A percentile compares a stretch with the other conserved stretches of the same genome.
These are phyloP conservation scores for Hibiscus tridactylites DNA, from an alignment of 345 rosid genomes.

Conservation along the genomic window DNA sequence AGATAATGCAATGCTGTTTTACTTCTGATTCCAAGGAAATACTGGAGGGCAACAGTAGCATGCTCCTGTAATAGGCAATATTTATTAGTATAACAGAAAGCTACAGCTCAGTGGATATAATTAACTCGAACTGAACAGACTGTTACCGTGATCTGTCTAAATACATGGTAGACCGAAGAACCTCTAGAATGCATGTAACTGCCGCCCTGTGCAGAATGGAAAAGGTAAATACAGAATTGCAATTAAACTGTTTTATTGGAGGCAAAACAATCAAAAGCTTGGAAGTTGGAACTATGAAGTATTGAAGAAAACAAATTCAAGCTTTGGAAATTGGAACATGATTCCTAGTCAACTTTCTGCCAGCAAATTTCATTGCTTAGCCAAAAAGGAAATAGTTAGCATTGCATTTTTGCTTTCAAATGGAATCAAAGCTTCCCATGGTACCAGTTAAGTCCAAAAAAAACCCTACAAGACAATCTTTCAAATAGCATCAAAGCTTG, in stretches of 20 bases:
- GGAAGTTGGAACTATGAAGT: background rate
- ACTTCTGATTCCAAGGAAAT: slow-evolving; percentile 50
- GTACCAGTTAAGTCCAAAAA: no score
- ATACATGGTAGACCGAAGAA: slow-evolving; percentile 57
- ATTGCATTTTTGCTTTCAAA: no score
- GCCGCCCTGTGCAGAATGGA: background rate
- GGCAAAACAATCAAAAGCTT: background rate
- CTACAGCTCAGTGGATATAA: background rate
- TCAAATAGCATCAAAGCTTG: no score
- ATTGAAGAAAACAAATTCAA: background rate
- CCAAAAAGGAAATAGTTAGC: no score
- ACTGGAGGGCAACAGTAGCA: slow-evolving; percentile 67
- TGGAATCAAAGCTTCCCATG: no score
- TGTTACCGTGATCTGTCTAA: slow-evolving; percentile 62
- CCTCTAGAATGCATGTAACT: slow-evolving; percentile 72
- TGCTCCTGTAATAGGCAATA: slow-evolving; percentile 48
- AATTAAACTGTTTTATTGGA: background rate
- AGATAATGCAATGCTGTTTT: slow-evolving; percentile 58
- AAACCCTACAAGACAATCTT: no score
- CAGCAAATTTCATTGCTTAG: no score
- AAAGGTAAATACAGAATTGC: background rate
- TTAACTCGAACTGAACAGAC: background rate
- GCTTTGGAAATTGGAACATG: background rate
- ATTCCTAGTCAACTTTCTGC: background rate
- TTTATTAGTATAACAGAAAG: slow-evolving; percentile 9